A percentile compares a stretch with the other conserved stretches of the same genome.
Conservation (phyloP, 2,329 filamentous ascomycete genomes). For the Ceratocystis cubensis region DNA sequence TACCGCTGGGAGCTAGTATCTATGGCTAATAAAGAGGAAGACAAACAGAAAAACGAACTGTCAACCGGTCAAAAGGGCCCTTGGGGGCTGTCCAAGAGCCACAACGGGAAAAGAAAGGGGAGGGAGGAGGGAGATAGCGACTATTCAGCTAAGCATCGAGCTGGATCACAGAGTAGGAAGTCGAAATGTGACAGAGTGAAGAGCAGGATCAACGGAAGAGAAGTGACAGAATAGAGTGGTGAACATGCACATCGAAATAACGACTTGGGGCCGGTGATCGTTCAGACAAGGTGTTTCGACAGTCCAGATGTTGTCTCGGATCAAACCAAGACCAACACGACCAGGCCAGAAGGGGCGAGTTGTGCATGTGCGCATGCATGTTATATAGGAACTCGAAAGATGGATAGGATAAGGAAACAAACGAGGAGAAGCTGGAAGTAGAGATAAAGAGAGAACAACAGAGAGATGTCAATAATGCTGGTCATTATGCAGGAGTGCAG, state of each 20-base stretch:
- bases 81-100: background rate
- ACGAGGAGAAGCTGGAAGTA: background rate
- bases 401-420: background rate
- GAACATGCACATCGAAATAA: background rate
- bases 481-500: background rate
- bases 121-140: background rate
- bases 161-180: background rate
- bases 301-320: background rate
- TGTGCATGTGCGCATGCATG: background rate
- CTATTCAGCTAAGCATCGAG: background rate
- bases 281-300: background rate
- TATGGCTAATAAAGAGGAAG: background rate
- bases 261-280: background rate
- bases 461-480: background rate
- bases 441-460: background rate
- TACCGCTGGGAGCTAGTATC: too few species aligned
- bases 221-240: constrained; percentile 8
- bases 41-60: background rate
- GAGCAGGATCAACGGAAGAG: background rate
- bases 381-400: background rate
- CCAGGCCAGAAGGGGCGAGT: background rate
- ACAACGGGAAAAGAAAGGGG: background rate
- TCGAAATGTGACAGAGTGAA: constrained; percentile 1
- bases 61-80: background rate
- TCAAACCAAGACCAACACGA: background rate